A percentile compares a stretch with the other conserved stretches of the same genome.
Conservation (phyloP, 257 asterid species). For the Linderniella brevidens region DNA sequence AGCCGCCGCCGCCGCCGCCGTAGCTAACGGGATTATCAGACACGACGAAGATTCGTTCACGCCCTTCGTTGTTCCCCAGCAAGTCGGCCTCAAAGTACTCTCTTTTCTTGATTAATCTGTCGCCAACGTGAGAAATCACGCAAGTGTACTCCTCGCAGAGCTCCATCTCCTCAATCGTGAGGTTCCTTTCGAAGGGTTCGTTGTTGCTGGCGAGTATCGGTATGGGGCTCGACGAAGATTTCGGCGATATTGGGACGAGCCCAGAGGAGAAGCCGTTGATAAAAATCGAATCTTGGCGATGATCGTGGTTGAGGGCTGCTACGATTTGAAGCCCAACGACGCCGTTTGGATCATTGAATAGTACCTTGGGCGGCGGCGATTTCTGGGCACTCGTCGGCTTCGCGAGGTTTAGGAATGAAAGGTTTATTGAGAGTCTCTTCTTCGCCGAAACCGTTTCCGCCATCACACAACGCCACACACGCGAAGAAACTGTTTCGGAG, state of each 20-base stretch:
- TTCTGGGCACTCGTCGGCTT: slow-evolving; percentile 16
- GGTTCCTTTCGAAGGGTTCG: slow-evolving; percentile 1
- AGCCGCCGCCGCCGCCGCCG: slow-evolving; percentile 14
- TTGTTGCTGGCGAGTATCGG: slow-evolving; percentile 17
- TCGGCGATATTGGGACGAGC: slow-evolving; percentile 37
- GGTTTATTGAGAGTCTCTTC: slow-evolving; percentile 40
- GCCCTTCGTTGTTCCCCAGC: slow-evolving; percentile 14
- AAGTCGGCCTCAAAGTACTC: slow-evolving; percentile 46
- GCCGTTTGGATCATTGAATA: slow-evolving; percentile 48
- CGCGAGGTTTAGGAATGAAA: slow-evolving; percentile 28
- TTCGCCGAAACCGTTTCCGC: slow-evolving; percentile 24
- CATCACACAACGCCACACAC: slow-evolving; percentile 19
- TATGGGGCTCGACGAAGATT: slow-evolving; percentile 33
- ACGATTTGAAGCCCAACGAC: slow-evolving; percentile 77
- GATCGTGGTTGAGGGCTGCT: slow-evolving; percentile 31
- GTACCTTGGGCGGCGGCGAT: slow-evolving; percentile 33
- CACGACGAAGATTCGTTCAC: slow-evolving; percentile 6
- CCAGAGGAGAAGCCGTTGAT: slow-evolving; percentile 15
- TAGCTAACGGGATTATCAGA: slow-evolving; percentile 9
- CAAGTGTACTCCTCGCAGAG: slow-evolving; percentile 71
- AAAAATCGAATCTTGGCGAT: slow-evolving; percentile 10
- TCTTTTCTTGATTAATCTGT: slow-evolving; percentile 32
- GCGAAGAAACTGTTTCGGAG: not conserved
- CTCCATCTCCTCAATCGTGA: slow-evolving; percentile 34
- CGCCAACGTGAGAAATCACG: slow-evolving; percentile 56